Base-by-base conservation (phyloP, 352 stramenopile genomes). In the Aphanomyces astaci region DNA sequence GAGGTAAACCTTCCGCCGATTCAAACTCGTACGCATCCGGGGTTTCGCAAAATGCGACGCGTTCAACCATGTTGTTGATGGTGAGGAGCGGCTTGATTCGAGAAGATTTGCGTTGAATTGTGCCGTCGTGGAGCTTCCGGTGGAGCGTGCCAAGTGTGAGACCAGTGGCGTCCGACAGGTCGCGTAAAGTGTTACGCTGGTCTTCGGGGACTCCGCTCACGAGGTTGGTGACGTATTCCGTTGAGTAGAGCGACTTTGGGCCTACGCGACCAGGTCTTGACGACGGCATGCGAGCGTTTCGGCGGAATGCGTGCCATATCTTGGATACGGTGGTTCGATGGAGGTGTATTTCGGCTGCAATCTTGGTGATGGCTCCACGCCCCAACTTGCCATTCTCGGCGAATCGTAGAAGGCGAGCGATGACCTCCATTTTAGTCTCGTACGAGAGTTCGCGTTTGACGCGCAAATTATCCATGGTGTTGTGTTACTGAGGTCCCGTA, bases 1-100 rank as follows among this genome's bases (percentile, higher is more conserved):
- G 2, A 76, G 39, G 22, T 74, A 71, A 15, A 54, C 77, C 0
- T 63, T 63, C 4, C 54, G 54, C 9, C 54, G 30, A 27, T 63
- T n/a, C 22, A 36, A 59, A 59, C 25, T 59, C 27, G 51, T 36
- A 43, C 36, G 36, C n/a, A n/a, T n/a, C n/a, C n/a, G n/a, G n/a
- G n/a, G n/a, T n/a, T n/a, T n/a, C n/a, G n/a, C n/a, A 36, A 36
- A 19, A 40, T 9, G 25, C 25, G 5, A 59, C 19, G 0, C 48
- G 19, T 28, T 55, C 19, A 13, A 15, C 10, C 48, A 28, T 55
- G 48, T 55, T 55, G 1, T 10, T 15, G 48, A 28, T 24, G 9
- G 19, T 55, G 9, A 55, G 19, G 19, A 59, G 27, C 24, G 51
- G 51, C 24, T 59, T 59, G 17, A 59, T 15, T 32, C 27, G 22